Evolutionary conservation across 768 basidiomycete species (phyloP).

Genomic region (Tremella mesenterica): DNA sequence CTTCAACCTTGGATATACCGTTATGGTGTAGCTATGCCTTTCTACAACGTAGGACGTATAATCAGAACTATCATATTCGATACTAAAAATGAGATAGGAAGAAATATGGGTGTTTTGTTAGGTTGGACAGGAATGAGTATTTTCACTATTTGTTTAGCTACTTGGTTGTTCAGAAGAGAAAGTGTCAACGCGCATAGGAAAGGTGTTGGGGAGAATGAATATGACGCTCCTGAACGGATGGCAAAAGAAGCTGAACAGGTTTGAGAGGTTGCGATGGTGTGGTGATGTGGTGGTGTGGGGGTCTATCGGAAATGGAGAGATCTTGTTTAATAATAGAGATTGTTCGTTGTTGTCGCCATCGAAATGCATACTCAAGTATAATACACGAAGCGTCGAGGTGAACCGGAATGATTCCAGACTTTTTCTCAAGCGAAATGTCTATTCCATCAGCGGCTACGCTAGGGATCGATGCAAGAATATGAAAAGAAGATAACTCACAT

Average conservation of each 20-base stretch:
- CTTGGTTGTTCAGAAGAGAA: constrained; percentile 29
- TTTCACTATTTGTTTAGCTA: constrained; percentile 36
- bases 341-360: too few relatives aligned
- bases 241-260: not conserved
- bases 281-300: too few relatives aligned
- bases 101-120: constrained; percentile 39
- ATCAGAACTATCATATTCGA: constrained; percentile 44
- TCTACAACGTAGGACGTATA: constrained; percentile 35
- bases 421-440: not conserved
- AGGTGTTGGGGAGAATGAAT: constrained; percentile 11
- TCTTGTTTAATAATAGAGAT: too few relatives aligned
- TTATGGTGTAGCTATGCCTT: constrained; percentile 42
- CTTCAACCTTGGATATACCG: constrained; percentile 43
- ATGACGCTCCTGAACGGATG: not conserved
- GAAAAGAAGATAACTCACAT: constrained; percentile 27
- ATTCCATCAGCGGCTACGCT: not conserved
- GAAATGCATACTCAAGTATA: too few relatives aligned
- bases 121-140: constrained; percentile 37
- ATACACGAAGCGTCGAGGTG: too few relatives aligned
- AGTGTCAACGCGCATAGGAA: constrained; percentile 22
- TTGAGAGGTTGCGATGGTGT: not conserved
- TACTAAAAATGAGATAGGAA: constrained; percentile 41
- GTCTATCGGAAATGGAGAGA: too few relatives aligned
- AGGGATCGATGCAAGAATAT: not conserved
- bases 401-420: not conserved